Evolutionary conservation across 352 stramenopile genomes (phyloP).

Genomic region (Phytopythium vexans): DNA sequence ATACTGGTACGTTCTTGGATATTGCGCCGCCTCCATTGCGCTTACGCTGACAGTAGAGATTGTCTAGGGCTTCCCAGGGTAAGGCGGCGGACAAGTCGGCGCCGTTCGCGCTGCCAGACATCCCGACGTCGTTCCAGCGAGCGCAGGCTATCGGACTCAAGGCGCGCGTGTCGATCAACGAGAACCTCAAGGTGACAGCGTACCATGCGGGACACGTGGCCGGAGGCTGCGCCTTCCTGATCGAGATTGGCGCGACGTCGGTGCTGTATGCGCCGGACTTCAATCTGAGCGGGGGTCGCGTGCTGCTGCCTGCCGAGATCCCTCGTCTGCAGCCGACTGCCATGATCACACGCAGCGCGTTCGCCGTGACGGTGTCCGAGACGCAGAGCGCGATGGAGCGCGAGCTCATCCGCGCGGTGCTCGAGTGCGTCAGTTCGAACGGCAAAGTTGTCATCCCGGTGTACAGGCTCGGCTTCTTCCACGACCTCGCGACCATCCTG

Average conservation of each 20-base stretch:
- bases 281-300: constrained; percentile 65
- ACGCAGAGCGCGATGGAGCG: constrained; percentile 78
- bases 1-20: constrained; percentile 45
- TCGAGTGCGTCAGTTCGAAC: constrained; percentile 67
- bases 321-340: constrained; percentile 55
- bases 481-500: constrained; percentile 74
- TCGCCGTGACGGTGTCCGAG: constrained; percentile 82
- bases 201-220: constrained; percentile 78
- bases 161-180: constrained; percentile 50
- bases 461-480: constrained; percentile 74
- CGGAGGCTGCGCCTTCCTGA: constrained; percentile 71
- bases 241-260: constrained; percentile 70
- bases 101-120: constrained; percentile 60
- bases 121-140: constrained; percentile 48
- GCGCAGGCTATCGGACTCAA: constrained; percentile 47
- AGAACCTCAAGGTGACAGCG: constrained; percentile 74
- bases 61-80: not conserved
- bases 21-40: not conserved
- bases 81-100: constrained; percentile 20
- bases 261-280: constrained; percentile 81
- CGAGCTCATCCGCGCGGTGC: constrained; percentile 73
- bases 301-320: constrained; percentile 68
- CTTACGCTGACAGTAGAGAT: not conserved
- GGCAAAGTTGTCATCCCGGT: constrained; percentile 86
- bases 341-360: constrained; percentile 67